These are phyloP conservation scores for Colletotrichum destructivum DNA, from an alignment of 2,329 filamentous ascomycete genomes.

Conservation along the genomic window DNA sequence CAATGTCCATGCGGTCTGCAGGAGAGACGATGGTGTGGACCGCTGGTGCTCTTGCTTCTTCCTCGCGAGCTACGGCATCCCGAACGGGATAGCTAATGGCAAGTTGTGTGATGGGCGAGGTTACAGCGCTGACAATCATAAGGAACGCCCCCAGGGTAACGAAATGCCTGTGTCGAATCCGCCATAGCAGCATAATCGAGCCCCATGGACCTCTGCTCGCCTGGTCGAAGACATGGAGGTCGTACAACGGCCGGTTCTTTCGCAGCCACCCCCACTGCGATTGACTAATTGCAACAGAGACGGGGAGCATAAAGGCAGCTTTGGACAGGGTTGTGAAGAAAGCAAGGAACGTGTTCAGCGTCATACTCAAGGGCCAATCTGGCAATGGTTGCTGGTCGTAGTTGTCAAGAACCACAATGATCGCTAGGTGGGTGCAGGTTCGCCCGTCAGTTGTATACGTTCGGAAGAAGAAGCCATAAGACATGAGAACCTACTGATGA, in stretches of 20 bases:
- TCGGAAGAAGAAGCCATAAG: no score
- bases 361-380: constrained; percentile 36
- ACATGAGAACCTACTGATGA: neutral
- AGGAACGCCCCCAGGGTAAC: constrained; percentile 24
- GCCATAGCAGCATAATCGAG: constrained; percentile 27
- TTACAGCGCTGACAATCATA: constrained; percentile 21
- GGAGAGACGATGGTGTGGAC: neutral
- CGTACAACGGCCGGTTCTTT: constrained; percentile 24
- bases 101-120: constrained; percentile 36
- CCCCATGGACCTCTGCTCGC: constrained; percentile 39
- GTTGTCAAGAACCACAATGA: constrained; percentile 8
- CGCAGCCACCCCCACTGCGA: constrained; percentile 41
- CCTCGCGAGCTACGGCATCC: neutral
- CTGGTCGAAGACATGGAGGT: constrained; percentile 39
- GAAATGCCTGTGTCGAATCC: constrained; percentile 15
- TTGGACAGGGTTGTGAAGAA: constrained; percentile 39
- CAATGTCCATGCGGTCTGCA: neutral
- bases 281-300: constrained; percentile 40
- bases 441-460: neutral
- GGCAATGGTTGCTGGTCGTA: constrained; percentile 13
- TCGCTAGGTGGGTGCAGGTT: neutral
- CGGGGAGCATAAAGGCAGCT: constrained; percentile 35
- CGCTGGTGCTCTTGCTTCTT: neutral
- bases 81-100: constrained; percentile 33
- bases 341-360: constrained; percentile 42